Evolutionary conservation across 148 eudicot genomes (phyloP).

Genomic region (Spergularia bocconei): DNA sequence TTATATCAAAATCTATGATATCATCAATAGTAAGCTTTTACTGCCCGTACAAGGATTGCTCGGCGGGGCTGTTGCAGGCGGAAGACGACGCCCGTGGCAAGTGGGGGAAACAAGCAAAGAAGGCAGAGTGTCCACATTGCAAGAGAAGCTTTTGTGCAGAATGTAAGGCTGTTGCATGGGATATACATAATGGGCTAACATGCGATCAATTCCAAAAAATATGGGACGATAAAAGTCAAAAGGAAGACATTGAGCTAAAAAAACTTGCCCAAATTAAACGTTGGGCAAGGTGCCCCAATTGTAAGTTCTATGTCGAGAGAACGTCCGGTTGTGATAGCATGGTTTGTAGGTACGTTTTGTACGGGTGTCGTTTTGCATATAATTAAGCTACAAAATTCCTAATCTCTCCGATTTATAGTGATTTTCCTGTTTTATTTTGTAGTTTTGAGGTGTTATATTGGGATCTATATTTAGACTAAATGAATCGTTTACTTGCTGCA

Average conservation of each 20-base stretch:
- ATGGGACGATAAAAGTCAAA: background rate
- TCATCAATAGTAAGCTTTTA: background rate
- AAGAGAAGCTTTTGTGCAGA: background rate
- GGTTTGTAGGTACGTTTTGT: background rate
- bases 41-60: slow-evolving; percentile 8
- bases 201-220: background rate
- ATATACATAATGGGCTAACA: background rate
- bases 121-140: slow-evolving; percentile 10
- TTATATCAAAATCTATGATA: background rate
- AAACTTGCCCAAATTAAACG: background rate
- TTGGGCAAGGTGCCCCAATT: background rate
- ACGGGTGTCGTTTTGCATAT: too few species aligned
- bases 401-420: too few species aligned
- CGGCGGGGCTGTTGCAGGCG: background rate
- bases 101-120: too few species aligned
- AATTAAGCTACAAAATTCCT: too few species aligned
- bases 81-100: too few species aligned
- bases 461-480: too few species aligned
- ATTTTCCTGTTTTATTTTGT: too few species aligned
- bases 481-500: too few species aligned
- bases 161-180: background rate
- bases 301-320: slow-evolving; percentile 1
- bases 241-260: background rate
- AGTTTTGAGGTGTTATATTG: too few species aligned
- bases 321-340: background rate